Evolutionary conservation across 148 eudicot species (phyloP).

Genomic region (Suaeda aralocaspica): DNA sequence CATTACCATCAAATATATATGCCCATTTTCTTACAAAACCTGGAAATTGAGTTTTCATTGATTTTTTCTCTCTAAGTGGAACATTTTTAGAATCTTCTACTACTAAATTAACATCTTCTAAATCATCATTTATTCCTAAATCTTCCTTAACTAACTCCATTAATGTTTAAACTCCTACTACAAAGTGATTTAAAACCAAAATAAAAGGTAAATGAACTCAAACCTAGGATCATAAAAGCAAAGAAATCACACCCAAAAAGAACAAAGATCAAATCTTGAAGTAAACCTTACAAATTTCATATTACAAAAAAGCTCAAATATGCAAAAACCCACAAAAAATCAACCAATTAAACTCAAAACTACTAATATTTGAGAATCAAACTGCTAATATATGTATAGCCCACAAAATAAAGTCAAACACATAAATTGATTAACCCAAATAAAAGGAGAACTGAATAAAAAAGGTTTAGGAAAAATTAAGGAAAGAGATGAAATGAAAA

Average conservation of each 20-base stretch:
- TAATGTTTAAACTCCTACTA: background rate
- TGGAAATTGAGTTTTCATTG: conserved; percentile 30
- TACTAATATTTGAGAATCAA: background rate
- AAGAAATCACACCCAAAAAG: background rate
- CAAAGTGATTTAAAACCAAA: conserved; percentile 3
- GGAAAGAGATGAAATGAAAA: no score
- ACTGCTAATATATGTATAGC: no score
- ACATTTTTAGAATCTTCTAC: conserved; percentile 26
- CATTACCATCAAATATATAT: conserved; percentile 90
- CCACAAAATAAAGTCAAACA: no score
- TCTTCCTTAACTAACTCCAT: conserved; percentile 37
- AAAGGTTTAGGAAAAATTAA: background rate
- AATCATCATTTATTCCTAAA: conserved; percentile 22
- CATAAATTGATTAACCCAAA: no score
- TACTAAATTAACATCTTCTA: conserved; percentile 35
- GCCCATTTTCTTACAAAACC: conserved; percentile 64
- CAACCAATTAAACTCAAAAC: no score
- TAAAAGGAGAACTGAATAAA: background rate
- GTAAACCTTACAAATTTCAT: conserved; percentile 13
- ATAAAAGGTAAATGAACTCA: conserved; percentile 10
- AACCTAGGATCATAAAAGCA: conserved; percentile 8
- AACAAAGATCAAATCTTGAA: conserved; percentile 18
- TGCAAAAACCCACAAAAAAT: conserved; percentile 10
- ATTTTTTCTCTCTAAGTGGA: conserved; percentile 30
- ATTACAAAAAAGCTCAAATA: conserved; percentile 3